Evolutionary conservation across 1,284 basidiomycete genomes (phyloP), one percentile per base, ranked within the genome.

Genomic region (Puccinia triticina): DNA sequence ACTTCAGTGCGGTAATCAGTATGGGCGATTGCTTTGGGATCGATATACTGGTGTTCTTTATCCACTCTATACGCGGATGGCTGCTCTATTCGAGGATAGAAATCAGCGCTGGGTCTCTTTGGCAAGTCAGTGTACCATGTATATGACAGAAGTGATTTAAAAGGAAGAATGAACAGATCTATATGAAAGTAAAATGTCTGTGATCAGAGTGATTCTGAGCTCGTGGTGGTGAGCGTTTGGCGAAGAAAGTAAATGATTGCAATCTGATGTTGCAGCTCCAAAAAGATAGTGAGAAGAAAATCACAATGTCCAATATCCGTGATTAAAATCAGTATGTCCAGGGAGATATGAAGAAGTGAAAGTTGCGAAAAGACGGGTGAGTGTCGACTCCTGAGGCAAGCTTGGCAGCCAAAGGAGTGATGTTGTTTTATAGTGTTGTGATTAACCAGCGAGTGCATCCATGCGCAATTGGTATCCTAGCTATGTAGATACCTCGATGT

Each of bases 171-270:
- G 34, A 37, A 0, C 34, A 21, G 37, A 5, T 40, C 40, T 66
- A 66, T 21, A 40, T 21, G 37, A 66, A 66, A 57, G n/a, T 26
- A 26, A 57, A 43, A 66, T 40, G 64, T 66, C 64, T 66, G 64
- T 66, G 34, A 32, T 66, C 29, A 34, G 26, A 16, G 14, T 12
- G 59, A 34, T n/a, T 61, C 10, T 61, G 18, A 34, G 26, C 4
- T 61, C 18, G 29, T 34, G 59, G 18, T 2, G 16, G 64, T 40
- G 34, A n/a, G 23, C 16, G 34, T 66, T 66, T 43, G 23, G 34
- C 21, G 7, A 66, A 40, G 34, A 40, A 66, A 66, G 34, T 8
- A 3, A 66, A 29, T 43, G 12, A 40, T 32, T 34, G 8, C 4
- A 34, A 34, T 61, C 26, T n/a, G 59, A 32, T 61, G 26, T 61